Evolutionary conservation across 148 eudicot genomes (phyloP).

Genomic region (Chenopodium suecicum): DNA sequence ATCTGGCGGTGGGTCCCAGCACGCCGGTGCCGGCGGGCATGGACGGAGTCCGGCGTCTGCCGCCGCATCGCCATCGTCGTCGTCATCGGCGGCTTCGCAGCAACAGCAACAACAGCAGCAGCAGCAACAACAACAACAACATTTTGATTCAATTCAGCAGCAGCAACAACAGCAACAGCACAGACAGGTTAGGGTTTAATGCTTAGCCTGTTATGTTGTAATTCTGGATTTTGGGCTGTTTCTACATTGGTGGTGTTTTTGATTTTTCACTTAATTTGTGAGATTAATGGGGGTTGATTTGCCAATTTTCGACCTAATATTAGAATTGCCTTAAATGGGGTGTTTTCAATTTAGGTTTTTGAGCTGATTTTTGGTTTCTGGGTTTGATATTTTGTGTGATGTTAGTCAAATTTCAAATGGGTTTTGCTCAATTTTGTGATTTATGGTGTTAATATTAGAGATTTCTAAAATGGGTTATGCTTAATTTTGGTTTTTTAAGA

Average conservation of each 20-base stretch:
- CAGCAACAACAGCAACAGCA: constrained; percentile 36
- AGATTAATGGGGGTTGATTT: background rate
- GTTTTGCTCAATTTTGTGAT: constrained; percentile 18
- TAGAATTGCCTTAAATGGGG: constrained; percentile 7
- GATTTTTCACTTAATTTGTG: background rate
- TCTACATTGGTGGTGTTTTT: background rate
- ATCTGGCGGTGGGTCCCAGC: constrained; percentile 80
- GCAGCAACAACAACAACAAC: constrained; percentile 16
- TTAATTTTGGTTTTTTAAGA: background rate
- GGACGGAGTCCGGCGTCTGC: constrained; percentile 73
- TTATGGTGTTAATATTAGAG: constrained; percentile 1
- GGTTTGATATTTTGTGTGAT: background rate
- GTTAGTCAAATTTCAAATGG: background rate
- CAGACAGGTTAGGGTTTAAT: constrained; percentile 21
- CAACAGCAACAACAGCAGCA: constrained; percentile 25
- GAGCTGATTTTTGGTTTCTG: background rate
- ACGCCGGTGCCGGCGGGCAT: constrained; percentile 49
- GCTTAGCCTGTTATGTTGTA: background rate
- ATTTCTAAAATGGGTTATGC: background rate
- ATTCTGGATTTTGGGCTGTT: constrained; percentile 5
- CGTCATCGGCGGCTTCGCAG: constrained; percentile 71
- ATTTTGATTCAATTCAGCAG: constrained; percentile 32
- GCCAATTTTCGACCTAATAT: background rate
- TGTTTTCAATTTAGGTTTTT: constrained; percentile 13
- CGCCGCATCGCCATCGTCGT: constrained; percentile 83